Conservation (phyloP, 805 yeast species). For the Myxozyma neotropica region DNA sequence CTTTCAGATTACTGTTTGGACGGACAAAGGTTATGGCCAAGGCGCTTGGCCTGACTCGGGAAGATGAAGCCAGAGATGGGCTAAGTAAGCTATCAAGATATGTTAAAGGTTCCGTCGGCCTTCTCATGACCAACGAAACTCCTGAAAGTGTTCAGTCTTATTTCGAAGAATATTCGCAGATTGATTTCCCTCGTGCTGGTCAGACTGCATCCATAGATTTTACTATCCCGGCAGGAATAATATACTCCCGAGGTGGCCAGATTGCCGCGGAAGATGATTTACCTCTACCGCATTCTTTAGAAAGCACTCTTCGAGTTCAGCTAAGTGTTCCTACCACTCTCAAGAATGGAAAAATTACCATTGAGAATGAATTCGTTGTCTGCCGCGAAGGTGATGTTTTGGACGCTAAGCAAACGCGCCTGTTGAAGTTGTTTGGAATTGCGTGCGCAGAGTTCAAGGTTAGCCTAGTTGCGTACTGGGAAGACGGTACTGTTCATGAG, state of each 20-base stretch:
- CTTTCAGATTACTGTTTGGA: constrained; percentile 69
- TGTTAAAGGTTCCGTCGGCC: constrained; percentile 73
- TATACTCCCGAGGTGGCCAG: constrained; percentile 95
- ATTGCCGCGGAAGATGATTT: constrained; percentile 88
- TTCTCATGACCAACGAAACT: constrained; percentile 84
- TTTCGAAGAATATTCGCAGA: constrained; percentile 72
- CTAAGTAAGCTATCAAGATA: constrained; percentile 64
- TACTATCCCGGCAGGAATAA: constrained; percentile 83
- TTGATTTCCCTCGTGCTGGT: constrained; percentile 90
- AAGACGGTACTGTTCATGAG: constrained; percentile 47
- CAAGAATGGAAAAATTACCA: constrained; percentile 80
- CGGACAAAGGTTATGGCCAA: constrained; percentile 90
- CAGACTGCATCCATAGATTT: constrained; percentile 80
- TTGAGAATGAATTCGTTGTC: constrained; percentile 76
- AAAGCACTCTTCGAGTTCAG: constrained; percentile 79
- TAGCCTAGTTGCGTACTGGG: constrained; percentile 73
- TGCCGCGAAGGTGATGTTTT: constrained; percentile 77
- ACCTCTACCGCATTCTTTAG: constrained; percentile 95
- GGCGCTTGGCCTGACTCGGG: constrained; percentile 84
- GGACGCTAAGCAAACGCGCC: constrained; percentile 87
- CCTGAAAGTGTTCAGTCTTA: constrained; percentile 90
- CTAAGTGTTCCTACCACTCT: constrained; percentile 90
- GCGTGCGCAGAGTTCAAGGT: constrained; percentile 92
- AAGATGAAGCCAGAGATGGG: constrained; percentile 88
- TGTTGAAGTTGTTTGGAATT: constrained; percentile 92